A percentile compares a stretch with the other conserved stretches of the same genome.
phyloP scores from a whole-genome alignment of 2,329 filamentous ascomycete genomes.

The Endothia cerciana region DNA sequence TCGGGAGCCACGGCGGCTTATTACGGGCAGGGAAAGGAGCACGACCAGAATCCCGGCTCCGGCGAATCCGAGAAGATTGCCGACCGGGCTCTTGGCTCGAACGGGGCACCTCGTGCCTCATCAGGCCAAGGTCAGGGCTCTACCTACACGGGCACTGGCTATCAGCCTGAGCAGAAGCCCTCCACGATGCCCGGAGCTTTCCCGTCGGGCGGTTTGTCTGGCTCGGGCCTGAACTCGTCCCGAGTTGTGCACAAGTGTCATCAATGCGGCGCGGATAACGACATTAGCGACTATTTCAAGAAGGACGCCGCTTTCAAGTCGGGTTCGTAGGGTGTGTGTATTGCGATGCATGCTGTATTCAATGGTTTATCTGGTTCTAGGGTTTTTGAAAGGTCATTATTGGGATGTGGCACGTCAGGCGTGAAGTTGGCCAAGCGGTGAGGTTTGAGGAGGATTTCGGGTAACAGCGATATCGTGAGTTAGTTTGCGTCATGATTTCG shows the following conservation, averaged over 20 bases:
- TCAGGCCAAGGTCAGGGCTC: neutral
- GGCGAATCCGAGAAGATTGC: constrained; percentile 17
- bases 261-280: constrained; percentile 31
- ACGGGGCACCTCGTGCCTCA: constrained; percentile 16
- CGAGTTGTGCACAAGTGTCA: constrained; percentile 32
- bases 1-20: constrained; percentile 12
- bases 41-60: constrained; percentile 16
- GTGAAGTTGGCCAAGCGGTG: neutral
- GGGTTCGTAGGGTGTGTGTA: neutral
- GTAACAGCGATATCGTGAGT: neutral
- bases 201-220: constrained; percentile 18
- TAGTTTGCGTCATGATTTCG: neutral
- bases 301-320: constrained; percentile 22
- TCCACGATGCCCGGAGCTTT: constrained; percentile 2
- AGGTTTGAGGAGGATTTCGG: neutral
- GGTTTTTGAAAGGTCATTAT: neutral
- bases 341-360: neutral
- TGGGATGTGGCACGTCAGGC: neutral
- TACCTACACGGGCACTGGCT: neutral
- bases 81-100: constrained; percentile 16
- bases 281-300: constrained; percentile 33
- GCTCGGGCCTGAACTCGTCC: constrained; percentile 22
- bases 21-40: constrained; percentile 22
- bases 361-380: neutral
- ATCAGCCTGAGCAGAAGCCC: constrained; percentile 23